Percentiles rank a stretch among this genome's conserved stretches.
phyloP scores from a whole-genome alignment of 257 asterid genomes.

The Thymus mandschuricus region DNA sequence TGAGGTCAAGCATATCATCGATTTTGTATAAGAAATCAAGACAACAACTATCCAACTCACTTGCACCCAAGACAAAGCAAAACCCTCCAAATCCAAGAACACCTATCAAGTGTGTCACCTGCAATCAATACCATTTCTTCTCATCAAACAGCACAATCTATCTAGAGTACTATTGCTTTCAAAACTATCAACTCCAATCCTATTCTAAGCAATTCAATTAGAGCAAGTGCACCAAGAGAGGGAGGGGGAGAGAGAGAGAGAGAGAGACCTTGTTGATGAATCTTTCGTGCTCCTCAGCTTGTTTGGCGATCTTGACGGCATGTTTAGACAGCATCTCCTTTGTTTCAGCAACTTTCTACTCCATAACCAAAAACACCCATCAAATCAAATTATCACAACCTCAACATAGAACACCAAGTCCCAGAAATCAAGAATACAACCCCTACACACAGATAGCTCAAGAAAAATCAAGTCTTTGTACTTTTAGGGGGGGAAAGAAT shows the following conservation, averaged over 20 bases:
- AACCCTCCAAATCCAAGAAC: slow-evolving; percentile 97
- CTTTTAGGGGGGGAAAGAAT: neutral
- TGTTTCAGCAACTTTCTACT: slow-evolving; percentile 86
- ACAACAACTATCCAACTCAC: slow-evolving; percentile 47
- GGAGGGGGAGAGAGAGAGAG: too few species aligned
- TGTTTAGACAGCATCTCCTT: slow-evolving; percentile 67
- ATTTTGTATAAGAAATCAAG: neutral
- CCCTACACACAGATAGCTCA: slow-evolving; percentile 4
- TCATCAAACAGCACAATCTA: slow-evolving; percentile 11
- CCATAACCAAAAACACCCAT: slow-evolving; percentile 18
- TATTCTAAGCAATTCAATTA: neutral
- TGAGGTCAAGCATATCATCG: slow-evolving; percentile 6
- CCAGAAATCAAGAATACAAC: neutral
- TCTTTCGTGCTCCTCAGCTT: slow-evolving; percentile 94
- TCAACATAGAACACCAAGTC: slow-evolving; percentile 5
- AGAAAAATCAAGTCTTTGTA: neutral
- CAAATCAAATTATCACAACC: neutral
- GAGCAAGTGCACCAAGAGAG: neutral
- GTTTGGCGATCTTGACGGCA: slow-evolving; percentile 69
- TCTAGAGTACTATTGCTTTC: neutral
- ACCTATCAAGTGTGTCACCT: slow-evolving; percentile 91
- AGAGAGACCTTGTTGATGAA: slow-evolving; percentile 77
- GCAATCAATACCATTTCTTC: slow-evolving; percentile 31
- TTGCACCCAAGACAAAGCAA: slow-evolving; percentile 96
- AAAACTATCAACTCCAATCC: neutral